phyloP scores from a whole-genome alignment of 805 yeast genomes.

The Kuraishia cidri region DNA sequence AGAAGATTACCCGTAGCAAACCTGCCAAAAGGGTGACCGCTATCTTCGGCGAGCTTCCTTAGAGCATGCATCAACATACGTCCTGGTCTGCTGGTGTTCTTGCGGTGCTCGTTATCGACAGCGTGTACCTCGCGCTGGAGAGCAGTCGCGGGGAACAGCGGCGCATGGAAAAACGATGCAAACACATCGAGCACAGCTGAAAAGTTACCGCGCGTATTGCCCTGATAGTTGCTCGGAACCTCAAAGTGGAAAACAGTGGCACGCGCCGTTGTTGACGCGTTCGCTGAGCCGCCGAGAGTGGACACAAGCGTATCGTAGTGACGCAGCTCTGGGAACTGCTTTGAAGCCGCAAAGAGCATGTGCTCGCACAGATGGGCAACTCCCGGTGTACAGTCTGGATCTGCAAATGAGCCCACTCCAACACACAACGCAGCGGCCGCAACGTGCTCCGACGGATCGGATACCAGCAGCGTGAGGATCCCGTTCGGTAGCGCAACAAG shows the following conservation, averaged over 20 bases:
- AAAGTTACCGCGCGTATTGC: constrained; percentile 17
- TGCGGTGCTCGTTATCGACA: constrained; percentile 57
- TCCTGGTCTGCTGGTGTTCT: constrained; percentile 32
- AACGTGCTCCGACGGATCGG: constrained; percentile 59
- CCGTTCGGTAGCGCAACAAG: constrained; percentile 58
- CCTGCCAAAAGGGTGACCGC: constrained; percentile 47
- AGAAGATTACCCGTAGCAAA: constrained; percentile 57
- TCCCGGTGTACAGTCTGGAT: constrained; percentile 65
- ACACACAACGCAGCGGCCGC: constrained; percentile 71
- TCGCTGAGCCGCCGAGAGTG: constrained; percentile 45
- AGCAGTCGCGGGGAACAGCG: constrained; percentile 33
- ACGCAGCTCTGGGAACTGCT: constrained; percentile 38
- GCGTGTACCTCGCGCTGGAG: constrained; percentile 47
- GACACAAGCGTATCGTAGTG: constrained; percentile 32
- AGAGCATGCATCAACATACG: constrained; percentile 53
- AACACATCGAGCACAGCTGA: constrained; percentile 38
- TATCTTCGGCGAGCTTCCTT: constrained; percentile 33
- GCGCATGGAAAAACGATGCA: constrained; percentile 39
- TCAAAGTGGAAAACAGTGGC: constrained; percentile 58
- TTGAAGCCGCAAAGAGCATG: constrained; percentile 49
- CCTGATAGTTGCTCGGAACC: constrained; percentile 28
- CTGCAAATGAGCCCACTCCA: constrained; percentile 74
- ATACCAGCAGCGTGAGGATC: constrained; percentile 54
- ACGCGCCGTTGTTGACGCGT: constrained; percentile 66
- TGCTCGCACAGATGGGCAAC: constrained; percentile 90